Percentiles rank a stretch among this genome's conserved stretches.
phyloP scores from a whole-genome alignment of 768 basidiomycete genomes.

The Rubroboletus pulcherrimus region DNA sequence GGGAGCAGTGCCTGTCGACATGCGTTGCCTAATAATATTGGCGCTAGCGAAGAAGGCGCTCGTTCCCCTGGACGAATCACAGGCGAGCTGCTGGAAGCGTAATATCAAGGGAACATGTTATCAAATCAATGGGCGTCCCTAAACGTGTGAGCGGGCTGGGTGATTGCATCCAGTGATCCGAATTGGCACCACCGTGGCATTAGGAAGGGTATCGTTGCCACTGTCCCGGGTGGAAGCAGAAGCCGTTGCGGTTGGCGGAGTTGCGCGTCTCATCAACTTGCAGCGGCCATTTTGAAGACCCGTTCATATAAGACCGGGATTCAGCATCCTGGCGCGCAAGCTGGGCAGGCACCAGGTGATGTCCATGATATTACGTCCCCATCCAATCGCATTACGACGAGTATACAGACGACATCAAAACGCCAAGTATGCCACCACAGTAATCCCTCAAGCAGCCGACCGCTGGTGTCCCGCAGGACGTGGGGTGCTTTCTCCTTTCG shows the following conservation, averaged over 20 bases:
- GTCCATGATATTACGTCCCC: no score
- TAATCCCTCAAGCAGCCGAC: neutral
- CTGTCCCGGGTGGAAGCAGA: no score
- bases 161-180: neutral
- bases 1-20: neutral
- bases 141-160: constrained; percentile 3
- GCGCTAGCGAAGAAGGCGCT: constrained; percentile 4
- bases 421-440: no score
- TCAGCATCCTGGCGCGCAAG: no score
- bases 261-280: no score
- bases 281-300: no score
- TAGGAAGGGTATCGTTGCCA: neutral
- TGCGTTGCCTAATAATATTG: constrained; percentile 1
- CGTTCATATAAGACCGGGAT: no score
- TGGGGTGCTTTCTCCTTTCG: constrained; percentile 15
- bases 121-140: neutral
- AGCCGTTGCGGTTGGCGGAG: no score
- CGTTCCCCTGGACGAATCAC: neutral
- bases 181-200: neutral
- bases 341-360: no score
- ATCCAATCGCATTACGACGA: no score
- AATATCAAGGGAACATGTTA: neutral
- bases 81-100: neutral
- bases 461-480: constrained; percentile 24
- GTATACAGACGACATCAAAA: no score